phyloP scores from a whole-genome alignment of 495 filamentous ascomycete genomes.

The Durotheca rogersii region DNA sequence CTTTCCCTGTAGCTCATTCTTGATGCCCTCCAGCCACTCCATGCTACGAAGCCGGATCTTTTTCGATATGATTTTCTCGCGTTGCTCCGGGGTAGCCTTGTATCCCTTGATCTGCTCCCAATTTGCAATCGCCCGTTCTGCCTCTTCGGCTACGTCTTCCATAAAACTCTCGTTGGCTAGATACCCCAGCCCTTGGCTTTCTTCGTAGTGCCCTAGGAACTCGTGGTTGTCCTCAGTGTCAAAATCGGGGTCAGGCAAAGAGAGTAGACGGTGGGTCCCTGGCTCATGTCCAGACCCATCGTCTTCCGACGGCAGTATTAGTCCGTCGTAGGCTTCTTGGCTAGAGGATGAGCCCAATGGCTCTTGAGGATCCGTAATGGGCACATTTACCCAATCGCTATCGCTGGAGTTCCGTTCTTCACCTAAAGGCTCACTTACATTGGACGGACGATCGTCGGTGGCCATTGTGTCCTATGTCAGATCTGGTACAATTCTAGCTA shows the following conservation, averaged over 20 bases:
- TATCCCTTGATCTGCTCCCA: constrained; percentile 1
- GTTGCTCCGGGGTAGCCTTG: constrained; percentile 2
- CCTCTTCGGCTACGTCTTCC: constrained; percentile 2
- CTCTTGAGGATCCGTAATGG: no score
- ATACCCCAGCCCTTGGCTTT: neutral
- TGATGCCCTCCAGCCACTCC: constrained; percentile 22
- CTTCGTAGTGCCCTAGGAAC: neutral
- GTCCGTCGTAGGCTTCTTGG: no score
- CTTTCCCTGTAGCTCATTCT: constrained; percentile 9
- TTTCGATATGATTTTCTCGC: neutral
- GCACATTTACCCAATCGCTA: no score
- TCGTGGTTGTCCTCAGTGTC: constrained; percentile 1
- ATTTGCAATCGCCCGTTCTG: neutral
- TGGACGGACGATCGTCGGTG: no score
- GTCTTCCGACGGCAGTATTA: no score
- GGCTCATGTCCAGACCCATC: no score
- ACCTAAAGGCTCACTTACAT: no score
- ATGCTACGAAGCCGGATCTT: constrained; percentile 6
- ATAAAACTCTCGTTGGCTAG: neutral
- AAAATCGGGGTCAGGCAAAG: constrained; percentile 16
- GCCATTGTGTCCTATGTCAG: no score
- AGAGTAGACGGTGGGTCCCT: no score
- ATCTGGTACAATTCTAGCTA: no score
- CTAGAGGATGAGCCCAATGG: no score
- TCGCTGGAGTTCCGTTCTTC: no score